Evolutionary conservation across 805 yeast species (phyloP), one percentile per base, ranked within the genome.

Genomic region (Sugiyamaella valdiviana): DNA sequence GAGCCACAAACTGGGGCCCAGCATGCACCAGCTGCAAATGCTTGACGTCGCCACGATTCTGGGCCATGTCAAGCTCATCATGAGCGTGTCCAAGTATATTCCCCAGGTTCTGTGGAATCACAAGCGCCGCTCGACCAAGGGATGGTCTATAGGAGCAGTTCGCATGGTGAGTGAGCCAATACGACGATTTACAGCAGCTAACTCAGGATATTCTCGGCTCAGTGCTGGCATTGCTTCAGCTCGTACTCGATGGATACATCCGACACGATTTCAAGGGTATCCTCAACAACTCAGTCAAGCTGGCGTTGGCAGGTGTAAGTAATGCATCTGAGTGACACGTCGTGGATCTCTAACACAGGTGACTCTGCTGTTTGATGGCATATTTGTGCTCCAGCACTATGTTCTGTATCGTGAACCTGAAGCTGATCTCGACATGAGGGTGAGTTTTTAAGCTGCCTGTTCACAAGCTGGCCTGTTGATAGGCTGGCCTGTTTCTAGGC

Each of bases 201-300:
- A n/a, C n/a, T n/a, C n/a, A n/a, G n/a, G 80, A 76, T 56, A 57
- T 74, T 6, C 42, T 61, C 2, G 80, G 80, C 2, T 70, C 74
- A 16, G 20, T 65, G 3, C 65, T 71, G 45, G 66, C 75, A 5
- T 47, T 69, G 16, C 16, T 55, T 1, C 79, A 76, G 59, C 58
- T 76, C 26, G 47, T 65, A 0, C 51, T 74, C 16, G 75, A 71
- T 50, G 76, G 69, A 26, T 55, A 57, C 50, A 51, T 74, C 3
- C 55, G 61, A 14, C 52, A 62, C 26, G 67, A 64, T 37, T 45
- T 62, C 43, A 44, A 50, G 23, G 70, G 66, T 14, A 56, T 67
- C 38, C 49, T 56, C 46, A 61, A 71, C 47, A 76, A 75, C 55
- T 66, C 74, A 16, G 73, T 75, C 43, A 75, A 75, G 55, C 57